Base-by-base conservation (phyloP, 83 land plant species). In the Diphasiastrum complanatum region DNA sequence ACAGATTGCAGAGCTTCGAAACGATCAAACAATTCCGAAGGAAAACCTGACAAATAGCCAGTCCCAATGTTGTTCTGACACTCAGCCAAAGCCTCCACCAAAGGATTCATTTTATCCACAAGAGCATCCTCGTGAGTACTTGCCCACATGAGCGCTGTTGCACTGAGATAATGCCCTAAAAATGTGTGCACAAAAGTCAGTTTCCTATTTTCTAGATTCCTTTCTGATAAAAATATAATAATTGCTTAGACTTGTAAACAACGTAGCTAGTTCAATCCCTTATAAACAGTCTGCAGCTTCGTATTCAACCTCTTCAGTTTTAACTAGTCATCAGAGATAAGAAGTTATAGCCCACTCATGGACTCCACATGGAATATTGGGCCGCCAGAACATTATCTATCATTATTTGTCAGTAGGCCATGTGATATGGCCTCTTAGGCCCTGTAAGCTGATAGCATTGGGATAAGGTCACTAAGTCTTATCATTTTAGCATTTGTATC, bases 31-130 rank as follows among this genome's bases (percentile, higher is more conserved):
- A 77, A 56, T 49, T 83, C 87, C 23, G 83, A 51, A 18, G 92
- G 96, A 47, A 90, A 90, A 38, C 89, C 96, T 25, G 96, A 90
- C 23, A 90, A 79, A 69, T 90, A 90, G 35, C 96, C 96, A 4
- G 89, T 79, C 14, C 85, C 92, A 37, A 86, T 69, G 55, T 75
- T 68, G 19, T 67, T 32, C 69, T 90, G 96, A 60, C 96, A 90
- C 19, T 64, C 79, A 36, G 67, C 35, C 48, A 90, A 77, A 47
- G 84, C 85, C 51, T 67, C 47, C 25, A 90, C 77, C 25, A 90
- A 54, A 12, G 79, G 61, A 20, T 66, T 45, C 88, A 81, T 81
- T 61, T 86, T 90, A 32, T 54, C 65, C 28, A 60, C 65, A 24
- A 86, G 80, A 41, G 65, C 60, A 22, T 56, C 70, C 60, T 90